Conservation (phyloP, 2,329 filamentous ascomycete genomes). For the Zasmidium citrigriseum region DNA sequence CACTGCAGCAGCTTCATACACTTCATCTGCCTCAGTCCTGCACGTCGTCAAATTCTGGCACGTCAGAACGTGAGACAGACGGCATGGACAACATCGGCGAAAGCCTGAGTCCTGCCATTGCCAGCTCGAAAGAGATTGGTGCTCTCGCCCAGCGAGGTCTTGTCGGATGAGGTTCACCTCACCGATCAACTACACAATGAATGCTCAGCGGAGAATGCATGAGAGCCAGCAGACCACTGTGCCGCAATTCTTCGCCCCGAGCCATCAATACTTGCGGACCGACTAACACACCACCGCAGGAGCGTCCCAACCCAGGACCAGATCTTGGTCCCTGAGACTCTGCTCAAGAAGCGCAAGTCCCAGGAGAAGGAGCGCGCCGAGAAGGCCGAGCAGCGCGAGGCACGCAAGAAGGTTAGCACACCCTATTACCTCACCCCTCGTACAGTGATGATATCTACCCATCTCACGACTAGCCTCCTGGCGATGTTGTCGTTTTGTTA, state of each 20-base stretch:
- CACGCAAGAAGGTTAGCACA: conserved; percentile 82
- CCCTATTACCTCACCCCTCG: conserved; percentile 21
- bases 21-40: conserved; percentile 36
- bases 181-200: conserved; percentile 68
- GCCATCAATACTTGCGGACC: conserved; percentile 63
- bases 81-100: conserved; percentile 14
- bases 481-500: conserved; percentile 97
- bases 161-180: conserved; percentile 45
- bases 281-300: conserved; percentile 66
- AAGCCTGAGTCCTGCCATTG: conserved; percentile 7
- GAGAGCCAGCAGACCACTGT: conserved; percentile 74
- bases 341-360: conserved; percentile 99
- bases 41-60: conserved; percentile 36
- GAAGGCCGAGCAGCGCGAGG: conserved; percentile 56
- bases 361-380: conserved; percentile 99
- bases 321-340: conserved; percentile 97
- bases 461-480: conserved; percentile 78
- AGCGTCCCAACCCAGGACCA: conserved; percentile 92
- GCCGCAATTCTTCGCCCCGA: conserved; percentile 93
- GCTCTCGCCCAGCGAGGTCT: conserved; percentile 34
- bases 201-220: conserved; percentile 40
- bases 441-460: conserved; percentile 85
- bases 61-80: conserved; percentile 37
- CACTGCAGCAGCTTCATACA: conserved; percentile 25
- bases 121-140: conserved; percentile 26